Evolutionary conservation across 208 protist genomes (phyloP).

Genomic region (Angomonas desouzai): DNA sequence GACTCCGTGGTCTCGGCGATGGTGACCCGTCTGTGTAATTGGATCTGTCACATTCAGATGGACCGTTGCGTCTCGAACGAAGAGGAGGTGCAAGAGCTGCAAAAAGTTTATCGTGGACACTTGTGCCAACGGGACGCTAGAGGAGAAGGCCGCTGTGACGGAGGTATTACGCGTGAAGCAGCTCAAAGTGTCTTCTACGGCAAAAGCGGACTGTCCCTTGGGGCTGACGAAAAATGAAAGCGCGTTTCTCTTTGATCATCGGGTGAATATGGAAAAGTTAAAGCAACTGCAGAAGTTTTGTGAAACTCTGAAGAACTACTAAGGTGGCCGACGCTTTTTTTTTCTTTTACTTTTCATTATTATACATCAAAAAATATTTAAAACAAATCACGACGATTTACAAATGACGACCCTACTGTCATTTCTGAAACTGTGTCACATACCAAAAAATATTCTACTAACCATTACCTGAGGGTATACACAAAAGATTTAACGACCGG

Average conservation of each 20-base stretch:
- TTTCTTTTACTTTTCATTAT: no score
- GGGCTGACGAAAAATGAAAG: background rate
- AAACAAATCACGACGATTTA: no score
- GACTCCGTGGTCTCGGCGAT: constrained; percentile 21
- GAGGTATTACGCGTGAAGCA: constrained; percentile 16
- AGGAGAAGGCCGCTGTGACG: constrained; percentile 24
- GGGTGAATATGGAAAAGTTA: constrained; percentile 17
- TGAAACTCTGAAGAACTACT: background rate
- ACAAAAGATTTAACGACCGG: no score
- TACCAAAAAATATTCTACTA: no score
- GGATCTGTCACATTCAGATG: constrained; percentile 24
- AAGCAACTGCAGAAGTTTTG: constrained; percentile 3
- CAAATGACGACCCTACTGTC: no score
- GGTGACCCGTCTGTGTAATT: constrained; percentile 31
- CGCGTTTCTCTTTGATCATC: constrained; percentile 7
- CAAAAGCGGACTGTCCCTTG: background rate
- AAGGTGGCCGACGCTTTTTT: no score
- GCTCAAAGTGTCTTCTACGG: background rate
- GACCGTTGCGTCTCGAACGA: constrained; percentile 7
- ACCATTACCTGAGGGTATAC: no score
- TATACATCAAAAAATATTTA: no score
- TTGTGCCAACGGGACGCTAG: constrained; percentile 10
- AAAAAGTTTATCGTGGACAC: constrained; percentile 6
- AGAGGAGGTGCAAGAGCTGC: background rate
- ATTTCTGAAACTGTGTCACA: no score